A percentile compares a stretch with the other conserved stretches of the same genome.
Evolutionary conservation across 371 early-diverging fungal species (phyloP).

Genomic region (Mortierella sp.): DNA sequence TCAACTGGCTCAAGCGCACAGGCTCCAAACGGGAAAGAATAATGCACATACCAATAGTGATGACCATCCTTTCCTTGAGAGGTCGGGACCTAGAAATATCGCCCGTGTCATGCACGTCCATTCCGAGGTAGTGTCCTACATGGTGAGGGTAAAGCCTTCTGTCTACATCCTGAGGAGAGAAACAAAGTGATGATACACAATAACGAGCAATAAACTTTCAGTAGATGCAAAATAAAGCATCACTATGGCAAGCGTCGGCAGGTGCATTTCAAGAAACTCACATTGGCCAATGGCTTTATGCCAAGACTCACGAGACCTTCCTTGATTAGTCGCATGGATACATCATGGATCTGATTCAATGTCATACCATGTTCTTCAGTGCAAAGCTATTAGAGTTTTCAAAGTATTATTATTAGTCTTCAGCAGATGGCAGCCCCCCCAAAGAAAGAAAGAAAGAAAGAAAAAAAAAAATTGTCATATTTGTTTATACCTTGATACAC

Average conservation of each 20-base stretch:
- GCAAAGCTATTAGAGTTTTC: slow-evolving; percentile 65
- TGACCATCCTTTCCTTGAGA: slow-evolving; percentile 86
- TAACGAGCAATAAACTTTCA: neutral
- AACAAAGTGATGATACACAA: too few relatives aligned
- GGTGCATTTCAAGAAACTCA: slow-evolving; percentile 31
- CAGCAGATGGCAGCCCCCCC: too few relatives aligned
- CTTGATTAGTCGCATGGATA: slow-evolving; percentile 72
- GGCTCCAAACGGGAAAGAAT: too few relatives aligned
- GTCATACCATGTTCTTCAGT: slow-evolving; percentile 76
- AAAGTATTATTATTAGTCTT: neutral
- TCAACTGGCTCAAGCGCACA: neutral
- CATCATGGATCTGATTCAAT: slow-evolving; percentile 86
- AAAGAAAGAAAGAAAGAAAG: too few relatives aligned
- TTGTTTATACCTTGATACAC: slow-evolving; percentile 78
- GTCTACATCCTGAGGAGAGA: slow-evolving; percentile 68
- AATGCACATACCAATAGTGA: slow-evolving; percentile 80
- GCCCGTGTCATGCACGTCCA: slow-evolving; percentile 95
- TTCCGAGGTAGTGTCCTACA: slow-evolving; percentile 94
- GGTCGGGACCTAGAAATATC: slow-evolving; percentile 77
- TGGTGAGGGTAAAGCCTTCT: slow-evolving; percentile 92
- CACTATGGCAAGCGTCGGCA: too few relatives aligned
- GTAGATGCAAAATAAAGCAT: neutral
- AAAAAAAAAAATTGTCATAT: too few relatives aligned
- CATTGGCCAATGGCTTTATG: slow-evolving; percentile 67
- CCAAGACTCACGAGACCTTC: slow-evolving; percentile 77